phyloP scores from a whole-genome alignment of 148 eudicot genomes.

The Pouteria glomerata region DNA sequence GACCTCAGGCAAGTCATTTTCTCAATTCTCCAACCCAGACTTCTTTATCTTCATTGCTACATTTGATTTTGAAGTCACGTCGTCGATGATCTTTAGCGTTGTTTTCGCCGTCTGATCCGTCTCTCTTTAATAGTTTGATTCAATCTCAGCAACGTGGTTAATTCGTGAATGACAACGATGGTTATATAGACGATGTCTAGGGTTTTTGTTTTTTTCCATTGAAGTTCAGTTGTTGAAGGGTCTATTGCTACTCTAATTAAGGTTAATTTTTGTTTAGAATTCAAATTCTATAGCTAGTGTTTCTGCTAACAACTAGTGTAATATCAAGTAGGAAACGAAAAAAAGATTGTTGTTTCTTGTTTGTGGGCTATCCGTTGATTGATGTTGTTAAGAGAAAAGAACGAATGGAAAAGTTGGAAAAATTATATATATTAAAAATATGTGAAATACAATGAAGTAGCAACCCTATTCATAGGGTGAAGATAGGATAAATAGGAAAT shows the following conservation, averaged over 20 bases:
- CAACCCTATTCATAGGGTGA: too few relatives aligned
- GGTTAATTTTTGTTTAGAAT: neutral
- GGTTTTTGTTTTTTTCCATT: neutral
- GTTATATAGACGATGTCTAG: neutral
- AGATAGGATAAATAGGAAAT: too few relatives aligned
- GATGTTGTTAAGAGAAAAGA: too few relatives aligned
- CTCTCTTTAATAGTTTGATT: too few relatives aligned
- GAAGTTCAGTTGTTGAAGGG: neutral
- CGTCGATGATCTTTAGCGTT: neutral
- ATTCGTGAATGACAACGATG: neutral
- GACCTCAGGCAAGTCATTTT: constrained; percentile 5
- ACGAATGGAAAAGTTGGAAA: too few relatives aligned
- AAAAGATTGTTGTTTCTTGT: too few relatives aligned
- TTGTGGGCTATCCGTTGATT: neutral
- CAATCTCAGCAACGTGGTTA: neutral
- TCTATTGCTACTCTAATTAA: too few relatives aligned
- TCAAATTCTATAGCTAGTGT: neutral
- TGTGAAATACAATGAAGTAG: too few relatives aligned
- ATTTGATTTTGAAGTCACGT: neutral
- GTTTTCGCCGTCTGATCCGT: neutral
- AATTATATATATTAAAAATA: too few relatives aligned
- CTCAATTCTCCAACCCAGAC: neutral
- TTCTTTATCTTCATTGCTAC: constrained; percentile 1
- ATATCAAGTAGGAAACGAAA: too few relatives aligned
- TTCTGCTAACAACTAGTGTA: neutral